Conservation (phyloP, 2,329 filamentous ascomycete species). For the Diaporthe sp. region DNA sequence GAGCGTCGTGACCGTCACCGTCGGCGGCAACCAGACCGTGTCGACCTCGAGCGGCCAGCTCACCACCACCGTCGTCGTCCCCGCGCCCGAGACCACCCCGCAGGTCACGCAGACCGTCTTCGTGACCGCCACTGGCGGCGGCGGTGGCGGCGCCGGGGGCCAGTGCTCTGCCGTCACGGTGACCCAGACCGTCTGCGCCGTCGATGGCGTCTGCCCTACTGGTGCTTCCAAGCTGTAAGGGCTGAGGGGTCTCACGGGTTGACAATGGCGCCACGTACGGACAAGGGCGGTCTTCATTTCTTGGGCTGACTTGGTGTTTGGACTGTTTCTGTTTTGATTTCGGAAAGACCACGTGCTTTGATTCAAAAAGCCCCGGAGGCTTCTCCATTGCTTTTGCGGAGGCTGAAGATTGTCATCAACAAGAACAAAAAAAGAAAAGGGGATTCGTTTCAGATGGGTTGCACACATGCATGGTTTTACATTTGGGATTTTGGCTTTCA, state of each 20-base stretch:
- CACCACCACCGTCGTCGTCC: slow-evolving; percentile 27
- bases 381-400: slow-evolving; percentile 10
- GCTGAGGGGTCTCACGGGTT: not conserved
- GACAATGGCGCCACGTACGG: not conserved
- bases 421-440: not conserved
- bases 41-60: slow-evolving; percentile 12
- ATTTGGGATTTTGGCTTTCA: not conserved
- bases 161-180: slow-evolving; percentile 31
- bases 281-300: not conserved
- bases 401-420: not conserved
- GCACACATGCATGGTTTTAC: not conserved
- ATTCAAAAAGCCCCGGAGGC: slow-evolving; percentile 22
- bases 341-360: not conserved
- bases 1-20: slow-evolving; percentile 33
- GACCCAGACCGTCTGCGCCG: slow-evolving; percentile 27
- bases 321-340: not conserved
- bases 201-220: slow-evolving; percentile 30
- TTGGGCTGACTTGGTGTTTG: slow-evolving; percentile 4
- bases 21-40: slow-evolving; percentile 16
- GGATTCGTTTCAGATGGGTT: not conserved
- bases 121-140: not conserved
- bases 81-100: not conserved
- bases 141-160: not conserved
- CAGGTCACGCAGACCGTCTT: slow-evolving; percentile 29
- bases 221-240: slow-evolving; percentile 13